phyloP scores from a whole-genome alignment of 2,329 filamentous ascomycete genomes.

The Hawksworthiomyces lignivorus region DNA sequence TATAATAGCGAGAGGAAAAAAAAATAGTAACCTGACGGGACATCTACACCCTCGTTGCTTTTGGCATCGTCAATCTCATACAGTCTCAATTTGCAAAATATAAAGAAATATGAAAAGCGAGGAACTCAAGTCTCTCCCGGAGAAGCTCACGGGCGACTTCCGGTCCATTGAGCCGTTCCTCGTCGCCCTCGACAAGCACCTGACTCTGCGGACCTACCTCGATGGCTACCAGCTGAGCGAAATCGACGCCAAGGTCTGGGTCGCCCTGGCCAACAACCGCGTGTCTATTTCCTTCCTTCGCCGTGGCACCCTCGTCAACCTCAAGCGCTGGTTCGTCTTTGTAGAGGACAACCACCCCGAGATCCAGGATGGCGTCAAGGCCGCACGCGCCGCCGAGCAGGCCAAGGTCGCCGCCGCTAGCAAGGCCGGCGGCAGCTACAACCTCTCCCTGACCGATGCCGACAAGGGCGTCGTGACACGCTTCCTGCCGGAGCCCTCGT shows the following conservation, averaged over 20 bases:
- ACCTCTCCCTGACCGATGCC: slow-evolving; percentile 76
- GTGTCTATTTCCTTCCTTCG: slow-evolving; percentile 76
- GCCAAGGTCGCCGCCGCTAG: slow-evolving; percentile 61
- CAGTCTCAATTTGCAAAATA: background rate
- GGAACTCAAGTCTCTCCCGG: slow-evolving; percentile 45
- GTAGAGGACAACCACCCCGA: slow-evolving; percentile 76
- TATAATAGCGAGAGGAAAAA: too few relatives aligned
- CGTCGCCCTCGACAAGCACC: slow-evolving; percentile 73
- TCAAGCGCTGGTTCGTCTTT: slow-evolving; percentile 81
- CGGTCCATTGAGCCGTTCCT: slow-evolving; percentile 72
- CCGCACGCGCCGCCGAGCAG: slow-evolving; percentile 59
- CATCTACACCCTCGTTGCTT: too few relatives aligned
- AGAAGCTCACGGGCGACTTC: slow-evolving; percentile 59
- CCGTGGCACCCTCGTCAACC: slow-evolving; percentile 66
- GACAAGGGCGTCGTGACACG: slow-evolving; percentile 85
- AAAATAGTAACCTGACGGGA: too few relatives aligned
- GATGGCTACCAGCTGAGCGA: slow-evolving; percentile 72
- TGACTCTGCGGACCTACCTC: slow-evolving; percentile 79
- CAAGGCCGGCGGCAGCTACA: slow-evolving; percentile 79
- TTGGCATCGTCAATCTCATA: too few relatives aligned
- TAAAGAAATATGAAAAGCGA: slow-evolving; percentile 42
- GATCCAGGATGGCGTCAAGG: slow-evolving; percentile 62
- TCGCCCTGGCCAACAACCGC: slow-evolving; percentile 73
- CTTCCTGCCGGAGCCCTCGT: slow-evolving; percentile 91
- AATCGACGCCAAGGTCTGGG: slow-evolving; percentile 76